Evolutionary conservation across 345 rosid species (phyloP), one percentile per base, ranked within the genome.

Genomic region (Arabidopsis suecica): DNA sequence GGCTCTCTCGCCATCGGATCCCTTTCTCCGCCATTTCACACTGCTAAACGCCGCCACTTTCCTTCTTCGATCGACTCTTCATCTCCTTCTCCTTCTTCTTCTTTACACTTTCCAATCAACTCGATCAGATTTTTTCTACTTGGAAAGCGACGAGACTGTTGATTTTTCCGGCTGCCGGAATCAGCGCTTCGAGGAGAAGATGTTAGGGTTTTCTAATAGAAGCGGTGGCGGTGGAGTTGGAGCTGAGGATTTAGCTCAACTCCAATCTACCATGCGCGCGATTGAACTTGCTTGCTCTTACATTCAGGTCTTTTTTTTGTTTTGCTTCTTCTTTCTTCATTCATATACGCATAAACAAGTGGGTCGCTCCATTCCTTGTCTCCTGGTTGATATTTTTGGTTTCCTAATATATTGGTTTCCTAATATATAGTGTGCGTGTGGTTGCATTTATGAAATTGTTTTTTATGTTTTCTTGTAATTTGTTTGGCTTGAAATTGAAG

Each of bases 241-340:
- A 22, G 45, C 79, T 36, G 59, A 81, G 49, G 97, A 92, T 75
- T 78, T 90, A 80, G 84, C 85, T 34, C 91, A 83, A 71, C 85
- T 92, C 14, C 94, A 87, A 60, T 87, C 98, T 70, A 89, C 95
- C 55, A 89, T 95, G 99, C 90, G 78, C n/a, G 83, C 97, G 80
- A 92, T 95, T 82, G 99, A 95, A 83, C 81, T 84, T 49, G 99
- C 99, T 63, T 95, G 98, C 86, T 76, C 96, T 75, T 84, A 89
- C 69, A 84, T 92, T 78, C 97, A 95, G 96, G 99, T 95, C 61
- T 38, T 68, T 22, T 58, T n/a, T 51, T 74, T n/a, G n/a, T 74
- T 23, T 51, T 57, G 57, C 47, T 37, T 22, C 23, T 42, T 64
- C 64, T 6, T 45, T 14, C 71, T 73, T 32, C 33, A 73, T 63